Evolutionary conservation across 768 basidiomycete species (phyloP), one percentile per base, ranked within the genome.

Genomic region (Candolleomyces aberdarensis): DNA sequence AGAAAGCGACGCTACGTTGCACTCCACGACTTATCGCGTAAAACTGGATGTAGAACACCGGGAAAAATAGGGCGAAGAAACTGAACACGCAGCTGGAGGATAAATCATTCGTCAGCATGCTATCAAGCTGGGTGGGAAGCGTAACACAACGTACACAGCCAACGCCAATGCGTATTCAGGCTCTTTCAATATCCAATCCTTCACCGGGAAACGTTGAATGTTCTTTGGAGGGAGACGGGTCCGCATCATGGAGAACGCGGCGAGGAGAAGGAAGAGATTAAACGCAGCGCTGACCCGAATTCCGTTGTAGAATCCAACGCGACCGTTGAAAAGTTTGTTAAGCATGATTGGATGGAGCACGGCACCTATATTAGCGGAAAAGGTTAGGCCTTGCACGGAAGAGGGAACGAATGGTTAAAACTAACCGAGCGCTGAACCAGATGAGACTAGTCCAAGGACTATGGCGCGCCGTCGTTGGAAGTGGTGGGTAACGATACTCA

Each of bases 331-430:
- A 3, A 78, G 69, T 47, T 78, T 76, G 65, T 88, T 87, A 32
- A 89, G 70, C 76, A 86, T 78, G 65, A 86, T 83, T 0, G 84
- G 83, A 59, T 85, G 83, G 3, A 85, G 59, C 22, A 83, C 75
- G 22, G 83, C 81, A 7, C 86, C 85, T 72, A 53, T 17, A 0
- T 54, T 29, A 31, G 9, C 10, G 11, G 11, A 6, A 36, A 36
- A 36, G 1, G 36, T 36, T 7, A 36, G 5, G 36, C 36, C 6
- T 36, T 7, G 36, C 11, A 6, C 36, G 54, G 19, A n/a, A 8
- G 41, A 43, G 11, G 1, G 40, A 56, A 43, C 5, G 36, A 53
- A 3, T 26, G 31, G 61, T 7, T 39, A 7, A 20, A 31, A 59
- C 62, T 36, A 56, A 73, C 74, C 74, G 40, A 75, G 63, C 11